Conservation (phyloP, 2,329 filamentous ascomycete genomes). For the Didymella segeticola region DNA sequence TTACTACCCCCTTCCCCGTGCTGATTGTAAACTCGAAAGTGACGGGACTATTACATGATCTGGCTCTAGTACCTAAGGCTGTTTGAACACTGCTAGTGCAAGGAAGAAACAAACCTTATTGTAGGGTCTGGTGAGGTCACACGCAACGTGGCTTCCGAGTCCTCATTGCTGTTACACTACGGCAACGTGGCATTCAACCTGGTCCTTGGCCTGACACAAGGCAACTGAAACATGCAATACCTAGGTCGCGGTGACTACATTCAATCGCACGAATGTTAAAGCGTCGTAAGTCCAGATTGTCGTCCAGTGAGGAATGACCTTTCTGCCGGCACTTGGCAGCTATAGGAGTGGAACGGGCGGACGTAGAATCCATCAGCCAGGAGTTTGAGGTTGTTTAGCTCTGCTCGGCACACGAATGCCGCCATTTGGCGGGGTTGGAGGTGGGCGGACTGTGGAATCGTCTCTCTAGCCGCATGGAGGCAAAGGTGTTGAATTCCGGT, state of each 20-base stretch:
- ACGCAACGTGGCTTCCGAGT: not conserved
- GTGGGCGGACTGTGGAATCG: not conserved
- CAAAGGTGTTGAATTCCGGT: slow-evolving; percentile 18
- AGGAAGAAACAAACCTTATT: no score
- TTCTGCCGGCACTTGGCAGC: not conserved
- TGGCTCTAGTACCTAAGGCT: no score
- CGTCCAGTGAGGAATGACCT: not conserved
- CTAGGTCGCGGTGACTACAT: not conserved
- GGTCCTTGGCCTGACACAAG: not conserved
- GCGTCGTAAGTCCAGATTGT: not conserved
- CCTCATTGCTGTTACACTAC: not conserved
- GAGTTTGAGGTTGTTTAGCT: not conserved
- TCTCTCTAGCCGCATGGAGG: slow-evolving; percentile 23
- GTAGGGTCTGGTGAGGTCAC: not conserved
- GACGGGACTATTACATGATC: no score
- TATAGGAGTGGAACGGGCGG: not conserved
- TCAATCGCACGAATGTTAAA: not conserved
- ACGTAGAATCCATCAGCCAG: not conserved
- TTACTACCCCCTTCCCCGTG: no score
- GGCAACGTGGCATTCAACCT: not conserved
- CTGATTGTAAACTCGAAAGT: no score
- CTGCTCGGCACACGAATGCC: slow-evolving; percentile 1
- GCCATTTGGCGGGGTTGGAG: slow-evolving; percentile 2
- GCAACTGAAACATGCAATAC: not conserved
- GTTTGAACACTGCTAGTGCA: no score